Conservation (phyloP, 2,329 filamentous ascomycete genomes). For the Aspergillus felis region DNA sequence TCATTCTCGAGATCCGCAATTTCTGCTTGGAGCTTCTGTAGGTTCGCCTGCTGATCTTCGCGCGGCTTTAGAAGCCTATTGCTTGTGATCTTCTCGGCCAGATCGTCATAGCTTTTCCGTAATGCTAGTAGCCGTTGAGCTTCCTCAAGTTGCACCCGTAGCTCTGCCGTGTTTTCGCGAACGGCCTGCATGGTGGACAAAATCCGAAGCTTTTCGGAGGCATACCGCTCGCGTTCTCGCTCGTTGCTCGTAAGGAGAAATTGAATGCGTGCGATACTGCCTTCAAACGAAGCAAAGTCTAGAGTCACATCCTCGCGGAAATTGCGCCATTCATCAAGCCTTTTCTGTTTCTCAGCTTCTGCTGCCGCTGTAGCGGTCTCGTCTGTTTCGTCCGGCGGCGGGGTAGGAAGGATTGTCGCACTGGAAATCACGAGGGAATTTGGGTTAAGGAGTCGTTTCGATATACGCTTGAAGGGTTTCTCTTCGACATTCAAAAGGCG, state of each 20-base stretch:
- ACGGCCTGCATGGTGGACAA: conserved; percentile 73
- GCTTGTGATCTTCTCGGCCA: conserved; percentile 80
- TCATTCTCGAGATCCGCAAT: conserved; percentile 83
- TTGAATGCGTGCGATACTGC: conserved; percentile 80
- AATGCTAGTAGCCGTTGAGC: conserved; percentile 71
- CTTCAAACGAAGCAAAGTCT: conserved; percentile 85
- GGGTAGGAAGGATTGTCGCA: conserved; percentile 58
- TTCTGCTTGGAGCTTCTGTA: conserved; percentile 81
- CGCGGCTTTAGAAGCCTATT: conserved; percentile 75
- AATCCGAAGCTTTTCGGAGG: conserved; percentile 74
- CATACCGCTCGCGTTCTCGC: conserved; percentile 78
- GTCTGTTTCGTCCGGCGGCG: conserved; percentile 58
- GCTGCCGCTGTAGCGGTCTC: conserved; percentile 42
- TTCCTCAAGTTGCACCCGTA: conserved; percentile 71
- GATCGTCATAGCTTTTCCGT: conserved; percentile 80
- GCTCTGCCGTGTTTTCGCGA: conserved; percentile 66
- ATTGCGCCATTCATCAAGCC: conserved; percentile 56
- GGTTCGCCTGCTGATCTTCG: conserved; percentile 74
- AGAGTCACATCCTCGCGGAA: conserved; percentile 80
- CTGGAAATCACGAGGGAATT: conserved; percentile 59
- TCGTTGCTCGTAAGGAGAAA: conserved; percentile 80
- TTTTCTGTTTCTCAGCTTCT: conserved; percentile 48
- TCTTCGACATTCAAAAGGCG: conserved; percentile 88
- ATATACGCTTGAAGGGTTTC: conserved; percentile 84
- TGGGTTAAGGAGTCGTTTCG: conserved; percentile 70